These are phyloP conservation scores for Bacterosira constricta DNA, from an alignment of 108 stramenopile species.

Conservation along the genomic window DNA sequence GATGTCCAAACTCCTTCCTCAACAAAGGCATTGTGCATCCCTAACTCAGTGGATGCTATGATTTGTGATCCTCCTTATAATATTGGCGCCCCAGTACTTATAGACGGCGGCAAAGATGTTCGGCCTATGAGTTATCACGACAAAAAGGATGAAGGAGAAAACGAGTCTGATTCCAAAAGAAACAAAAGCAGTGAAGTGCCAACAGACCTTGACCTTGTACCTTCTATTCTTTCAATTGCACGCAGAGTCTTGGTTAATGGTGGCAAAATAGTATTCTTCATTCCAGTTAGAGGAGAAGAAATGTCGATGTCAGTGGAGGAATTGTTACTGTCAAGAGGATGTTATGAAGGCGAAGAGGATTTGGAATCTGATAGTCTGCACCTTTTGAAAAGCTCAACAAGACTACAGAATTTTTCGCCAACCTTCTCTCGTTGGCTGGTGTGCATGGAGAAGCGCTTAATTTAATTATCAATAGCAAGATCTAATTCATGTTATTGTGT, in stretches of 20 bases:
- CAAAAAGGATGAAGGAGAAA: not conserved
- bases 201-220: conserved; percentile 22
- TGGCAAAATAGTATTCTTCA: conserved; percentile 42
- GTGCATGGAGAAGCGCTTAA: not conserved
- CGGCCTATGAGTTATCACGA: conserved; percentile 34
- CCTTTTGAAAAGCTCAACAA: not conserved
- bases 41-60: conserved; percentile 33
- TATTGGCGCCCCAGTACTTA: conserved; percentile 36
- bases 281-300: conserved; percentile 30
- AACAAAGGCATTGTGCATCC: conserved; percentile 18
- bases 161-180: not conserved
- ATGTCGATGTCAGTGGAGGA: conserved; percentile 14
- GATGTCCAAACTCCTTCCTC: conserved; percentile 22
- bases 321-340: conserved; percentile 13
- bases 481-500: too few relatives aligned
- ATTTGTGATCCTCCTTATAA: conserved; percentile 47
- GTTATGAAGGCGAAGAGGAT: not conserved
- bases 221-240: conserved; percentile 24
- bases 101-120: conserved; percentile 21
- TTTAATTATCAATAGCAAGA: too few relatives aligned
- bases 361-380: conserved; percentile 1
- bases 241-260: conserved; percentile 17
- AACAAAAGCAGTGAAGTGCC: too few relatives aligned
- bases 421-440: conserved; percentile 14
- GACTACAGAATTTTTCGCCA: conserved; percentile 8